Percentiles rank a stretch among this genome's conserved stretches.
These are phyloP conservation scores for Mycena haematopus DNA, from an alignment of 768 basidiomycete species.

Conservation along the genomic window DNA sequence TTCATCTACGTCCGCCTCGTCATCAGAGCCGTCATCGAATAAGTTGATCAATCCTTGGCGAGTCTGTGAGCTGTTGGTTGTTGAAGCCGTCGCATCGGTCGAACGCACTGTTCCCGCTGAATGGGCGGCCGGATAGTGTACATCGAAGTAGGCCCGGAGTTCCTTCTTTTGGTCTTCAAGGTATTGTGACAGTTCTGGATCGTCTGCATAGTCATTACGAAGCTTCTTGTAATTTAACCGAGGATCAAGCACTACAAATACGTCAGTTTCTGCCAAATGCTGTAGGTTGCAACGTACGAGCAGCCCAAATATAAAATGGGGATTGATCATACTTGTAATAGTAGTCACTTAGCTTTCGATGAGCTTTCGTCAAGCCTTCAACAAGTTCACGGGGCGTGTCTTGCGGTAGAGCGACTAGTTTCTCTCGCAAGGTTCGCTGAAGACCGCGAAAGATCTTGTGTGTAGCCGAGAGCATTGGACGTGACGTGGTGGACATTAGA, in stretches of 20 bases:
- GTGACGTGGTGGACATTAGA: conserved; percentile 31
- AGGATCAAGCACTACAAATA: neutral
- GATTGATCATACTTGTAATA: conserved; percentile 20
- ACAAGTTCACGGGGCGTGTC: conserved; percentile 2
- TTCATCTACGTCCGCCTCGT: neutral
- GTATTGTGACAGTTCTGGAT: neutral
- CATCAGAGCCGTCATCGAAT: neutral
- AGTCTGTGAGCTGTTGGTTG: neutral
- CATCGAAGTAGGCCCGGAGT: neutral
- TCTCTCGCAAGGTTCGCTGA: conserved; percentile 15
- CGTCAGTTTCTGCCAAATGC: neutral
- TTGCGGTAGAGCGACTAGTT: neutral
- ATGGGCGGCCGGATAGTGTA: neutral
- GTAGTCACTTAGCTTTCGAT: conserved; percentile 21
- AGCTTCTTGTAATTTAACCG: conserved; percentile 6
- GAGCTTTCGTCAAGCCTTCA: conserved; percentile 14
- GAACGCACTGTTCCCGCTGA: neutral
- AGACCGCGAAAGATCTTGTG: conserved; percentile 20
- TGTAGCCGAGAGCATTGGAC: conserved; percentile 23
- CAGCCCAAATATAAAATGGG: conserved; percentile 25
- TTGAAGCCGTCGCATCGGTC: neutral
- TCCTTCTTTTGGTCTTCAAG: conserved; percentile 1
- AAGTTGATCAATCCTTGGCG: neutral
- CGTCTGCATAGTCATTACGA: neutral
- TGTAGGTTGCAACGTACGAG: conserved; percentile 4